Evolutionary conservation across 352 stramenopile species (phyloP).

Genomic region (Aphanomyces astaci): DNA sequence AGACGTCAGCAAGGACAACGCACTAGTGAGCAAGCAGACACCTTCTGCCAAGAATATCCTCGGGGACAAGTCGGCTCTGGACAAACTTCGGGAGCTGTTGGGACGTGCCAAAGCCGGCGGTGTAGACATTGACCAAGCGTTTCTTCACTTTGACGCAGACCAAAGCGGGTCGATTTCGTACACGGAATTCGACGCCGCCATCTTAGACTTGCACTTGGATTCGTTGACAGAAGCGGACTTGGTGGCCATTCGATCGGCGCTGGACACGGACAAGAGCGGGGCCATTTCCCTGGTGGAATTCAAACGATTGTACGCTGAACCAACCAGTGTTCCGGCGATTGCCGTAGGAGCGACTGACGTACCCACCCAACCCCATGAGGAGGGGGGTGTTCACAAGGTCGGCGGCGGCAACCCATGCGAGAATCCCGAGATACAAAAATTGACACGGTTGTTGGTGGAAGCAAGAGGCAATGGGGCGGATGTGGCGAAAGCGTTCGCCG

Average conservation of each 20-base stretch:
- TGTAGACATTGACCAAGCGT: constrained; percentile 43
- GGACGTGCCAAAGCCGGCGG: constrained; percentile 35
- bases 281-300: constrained; percentile 59
- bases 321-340: background rate
- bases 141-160: constrained; percentile 76
- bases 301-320: constrained; percentile 35
- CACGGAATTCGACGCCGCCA: constrained; percentile 36
- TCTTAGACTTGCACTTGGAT: constrained; percentile 21
- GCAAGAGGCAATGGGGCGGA: constrained; percentile 30
- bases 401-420: no score
- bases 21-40: background rate
- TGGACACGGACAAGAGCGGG: constrained; percentile 62
- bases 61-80: constrained; percentile 25
- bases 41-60: background rate
- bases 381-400: no score
- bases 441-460: constrained; percentile 28
- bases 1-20: no score
- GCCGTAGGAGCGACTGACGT: background rate
- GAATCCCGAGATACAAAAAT: constrained; percentile 13
- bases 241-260: constrained; percentile 23
- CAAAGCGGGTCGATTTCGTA: constrained; percentile 45
- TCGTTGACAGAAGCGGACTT: constrained; percentile 13
- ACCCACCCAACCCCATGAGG: background rate
- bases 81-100: constrained; percentile 43
- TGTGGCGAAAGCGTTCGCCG: constrained; percentile 34